Evolutionary conservation across 352 stramenopile genomes (phyloP), one percentile per base, ranked within the genome.

Genomic region (Globisporangium heterothallicum): DNA sequence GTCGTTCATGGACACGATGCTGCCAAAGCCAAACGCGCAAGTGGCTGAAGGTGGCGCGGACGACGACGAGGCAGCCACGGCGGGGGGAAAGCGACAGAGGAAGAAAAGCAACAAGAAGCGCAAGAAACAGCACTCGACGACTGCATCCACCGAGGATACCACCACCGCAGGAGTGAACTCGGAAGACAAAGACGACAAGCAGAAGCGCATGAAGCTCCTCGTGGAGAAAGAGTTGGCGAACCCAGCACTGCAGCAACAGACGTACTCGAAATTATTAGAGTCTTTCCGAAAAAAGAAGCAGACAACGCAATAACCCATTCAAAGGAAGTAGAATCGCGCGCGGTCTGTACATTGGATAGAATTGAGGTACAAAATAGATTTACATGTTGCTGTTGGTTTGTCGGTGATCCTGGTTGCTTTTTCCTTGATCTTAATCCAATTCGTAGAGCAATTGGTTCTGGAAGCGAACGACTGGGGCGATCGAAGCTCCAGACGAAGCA

Each of bases 1-100:
- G 3, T 87, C 78, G 40, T 94, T 92, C 55, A 88, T 94, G 81
- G 84, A 94, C 57, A 85, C 79, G 58, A 90, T 94, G 75, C 66
- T 94, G 44, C 65, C 73, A 6, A 91, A 92, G 55, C 63, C 78
- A 4, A 67, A 77, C 34, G 41, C 53, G 6, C 61, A 68, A 24
- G 49, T 42, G 19, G 46, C 38, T 1, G 27, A 64, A 4, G 50
- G 32, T 13, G 52, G 45, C 0, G 52, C 36, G 0, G 53, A 41
- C 18, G 52, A 42, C 1, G 49, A 60, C n/a, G 49, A 42, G 3
- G 53, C 22, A 7, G 35, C 27, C 6, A 45, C 16, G 24, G 66
- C 18, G 30, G 53, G 14, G 50, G 69, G 19, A 50, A 69, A 47
- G 29, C 59, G 21, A 40, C 36, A 10, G 9, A 68, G 69, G 55